A percentile compares a stretch with the other conserved stretches of the same genome.
phyloP scores from a whole-genome alignment of 305 asterid species.

The Solanum chacoense region DNA sequence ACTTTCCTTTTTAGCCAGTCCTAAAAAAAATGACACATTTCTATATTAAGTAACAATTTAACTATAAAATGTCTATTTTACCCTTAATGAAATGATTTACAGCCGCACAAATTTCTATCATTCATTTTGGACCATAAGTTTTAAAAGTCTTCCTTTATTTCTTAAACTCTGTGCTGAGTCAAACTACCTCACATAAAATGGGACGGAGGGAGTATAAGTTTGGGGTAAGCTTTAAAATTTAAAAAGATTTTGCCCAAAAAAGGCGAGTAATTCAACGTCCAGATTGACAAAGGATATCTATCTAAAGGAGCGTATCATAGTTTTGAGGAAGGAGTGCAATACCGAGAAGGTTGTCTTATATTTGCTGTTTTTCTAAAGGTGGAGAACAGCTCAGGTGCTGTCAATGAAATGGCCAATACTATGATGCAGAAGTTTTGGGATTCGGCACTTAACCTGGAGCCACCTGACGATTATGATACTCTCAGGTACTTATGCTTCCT shows the following conservation, averaged over 20 bases:
- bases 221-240: background rate
- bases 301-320: background rate
- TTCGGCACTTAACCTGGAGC: constrained; percentile 79
- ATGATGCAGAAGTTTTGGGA: constrained; percentile 99
- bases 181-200: too few relatives aligned
- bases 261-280: background rate
- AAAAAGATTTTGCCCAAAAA: background rate
- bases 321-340: background rate
- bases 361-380: constrained; percentile 38
- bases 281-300: background rate
- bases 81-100: too few relatives aligned
- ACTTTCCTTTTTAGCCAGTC: too few relatives aligned
- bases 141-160: too few relatives aligned
- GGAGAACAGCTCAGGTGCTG: constrained; percentile 67
- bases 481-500: constrained; percentile 40
- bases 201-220: background rate
- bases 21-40: too few relatives aligned
- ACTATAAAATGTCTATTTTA: too few relatives aligned
- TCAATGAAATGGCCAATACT: constrained; percentile 63
- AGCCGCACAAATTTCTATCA: too few relatives aligned
- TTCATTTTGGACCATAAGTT: too few relatives aligned
- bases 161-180: too few relatives aligned
- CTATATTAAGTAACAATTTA: too few relatives aligned
- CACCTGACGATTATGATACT: constrained; percentile 76
- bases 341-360: background rate